Evolutionary conservation across 192 early-diverging fungal species (phyloP), one percentile per base, ranked within the genome.

Genomic region (Fimicolochytrium jonesii): DNA sequence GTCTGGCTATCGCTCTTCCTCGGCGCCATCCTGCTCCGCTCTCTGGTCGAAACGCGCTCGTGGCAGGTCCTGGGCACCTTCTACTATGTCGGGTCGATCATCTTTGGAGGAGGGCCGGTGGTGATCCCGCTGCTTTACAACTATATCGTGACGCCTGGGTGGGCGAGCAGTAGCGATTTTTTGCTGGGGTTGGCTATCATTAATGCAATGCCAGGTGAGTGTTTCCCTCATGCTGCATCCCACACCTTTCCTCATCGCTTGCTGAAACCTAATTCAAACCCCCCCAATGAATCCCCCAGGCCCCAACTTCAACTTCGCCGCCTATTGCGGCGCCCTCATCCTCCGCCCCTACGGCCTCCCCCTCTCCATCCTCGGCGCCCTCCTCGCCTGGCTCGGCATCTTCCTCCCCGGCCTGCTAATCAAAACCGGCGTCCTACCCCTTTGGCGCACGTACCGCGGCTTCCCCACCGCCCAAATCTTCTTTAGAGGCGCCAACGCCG

Each of bases 261-360:
- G n/a, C n/a, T n/a, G n/a, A n/a, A n/a, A n/a, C n/a, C n/a, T n/a
- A n/a, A n/a, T n/a, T n/a, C n/a, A n/a, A n/a, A n/a, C n/a, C n/a
- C 67, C n/a, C n/a, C n/a, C n/a, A n/a, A n/a, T n/a, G n/a, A n/a
- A n/a, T n/a, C n/a, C n/a, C n/a, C n/a, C 71, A 48, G 85, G 85
- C 0, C 87, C 83, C 22, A 86, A 82, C 49, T 88, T 87, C 70
- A 88, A 88, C 47, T 80, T 88, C 51, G 78, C 82, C 3, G 83
- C 78, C 13, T 88, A 70, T 41, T 72, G 80, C 48, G 87, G 87
- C 2, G 84, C 81, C 0, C 67, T 87, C 0, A 71, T 82, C 0
- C 60, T 86, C 31, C 65, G 78, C 15, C 45, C 59, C 23, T 62
- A 61, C 4, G 62, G 63, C 13, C 39, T 64, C 25, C 66, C 23